Conservation (phyloP, 2,329 filamentous ascomycete species). For the Hymenoscyphus salicellus region DNA sequence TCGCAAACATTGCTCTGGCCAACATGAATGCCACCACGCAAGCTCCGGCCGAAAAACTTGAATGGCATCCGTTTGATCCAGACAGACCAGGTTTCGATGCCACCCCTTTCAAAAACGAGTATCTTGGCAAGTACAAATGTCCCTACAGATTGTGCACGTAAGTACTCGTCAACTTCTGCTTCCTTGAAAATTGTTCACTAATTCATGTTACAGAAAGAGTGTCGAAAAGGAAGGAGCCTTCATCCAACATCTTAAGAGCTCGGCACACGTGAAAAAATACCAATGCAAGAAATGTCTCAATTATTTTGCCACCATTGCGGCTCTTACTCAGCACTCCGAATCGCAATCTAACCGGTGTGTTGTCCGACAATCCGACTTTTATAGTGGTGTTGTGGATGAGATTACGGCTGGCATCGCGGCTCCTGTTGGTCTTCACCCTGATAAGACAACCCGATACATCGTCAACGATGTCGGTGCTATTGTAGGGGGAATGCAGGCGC, state of each 20-base stretch:
- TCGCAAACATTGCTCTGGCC: background rate
- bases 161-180: conserved; percentile 10
- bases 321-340: conserved; percentile 48
- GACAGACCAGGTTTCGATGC: conserved; percentile 21
- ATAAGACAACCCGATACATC: conserved; percentile 35
- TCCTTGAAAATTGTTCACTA: background rate
- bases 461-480: background rate
- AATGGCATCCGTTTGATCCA: conserved; percentile 12
- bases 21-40: background rate
- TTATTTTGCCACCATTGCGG: conserved; percentile 41
- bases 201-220: conserved; percentile 10
- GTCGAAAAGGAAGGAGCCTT: conserved; percentile 8
- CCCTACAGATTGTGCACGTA: conserved; percentile 31
- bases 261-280: conserved; percentile 39
- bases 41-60: background rate
- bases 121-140: conserved; percentile 30
- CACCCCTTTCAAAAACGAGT: conserved; percentile 19
- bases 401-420: conserved; percentile 38
- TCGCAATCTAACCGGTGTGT: conserved; percentile 40
- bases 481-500: background rate
- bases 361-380: conserved; percentile 42
- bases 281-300: conserved; percentile 46
- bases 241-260: conserved; percentile 42
- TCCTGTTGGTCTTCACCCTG: conserved; percentile 29
- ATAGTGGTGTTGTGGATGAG: conserved; percentile 38